Base-by-base conservation (phyloP, 768 basidiomycete species). In the Rhodotorula sphaerocarpa region DNA sequence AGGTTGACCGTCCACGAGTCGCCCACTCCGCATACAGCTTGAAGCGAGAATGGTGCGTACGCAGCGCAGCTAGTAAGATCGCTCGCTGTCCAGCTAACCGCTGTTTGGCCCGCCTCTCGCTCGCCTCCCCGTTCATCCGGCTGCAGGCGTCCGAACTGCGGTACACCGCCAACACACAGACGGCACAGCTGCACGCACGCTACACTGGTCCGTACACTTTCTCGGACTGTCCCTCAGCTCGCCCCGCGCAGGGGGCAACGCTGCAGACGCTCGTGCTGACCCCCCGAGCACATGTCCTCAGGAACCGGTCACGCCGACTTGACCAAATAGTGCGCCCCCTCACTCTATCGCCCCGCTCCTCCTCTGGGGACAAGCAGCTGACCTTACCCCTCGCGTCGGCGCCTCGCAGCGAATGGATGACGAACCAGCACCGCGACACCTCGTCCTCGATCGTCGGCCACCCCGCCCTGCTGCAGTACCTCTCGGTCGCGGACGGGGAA, bases 361-460 rank as follows among this genome's bases (percentile, higher is more conserved):
- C 41, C 41, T 1, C 10, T 16, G 9, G 10, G 10, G 36, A 39
- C 34, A n/a, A 7, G 48, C 10, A 34, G 23, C 44, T 34, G 7
- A 44, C 28, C 41, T n/a, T n/a, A n/a, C n/a, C n/a, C n/a, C n/a
- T n/a, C n/a, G n/a, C 27, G 18, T 20, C 33, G 18, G 14, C 39
- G 6, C 7, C 33, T 23, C 39, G 4, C 73, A 97, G 93, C 76
- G 93, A 97, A 74, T 97, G 93, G 93, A 76, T 93, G 50, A 95
- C 90, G 11, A 90, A 96, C 76, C 93, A 96, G 73, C 92, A 96
- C 77, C 84, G 93, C 45, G 93, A 97, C 75, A 92, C 90, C n/a
- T 78, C 89, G 64, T 79, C 92, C 28, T 87, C 92, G 14, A 91
- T 97, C 66, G 84, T 91, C 48, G 90, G 93, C 3, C 95, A 99